These are phyloP conservation scores for Pelargonium fulgidum DNA, from an alignment of 441 rosid species.

Conservation along the genomic window DNA sequence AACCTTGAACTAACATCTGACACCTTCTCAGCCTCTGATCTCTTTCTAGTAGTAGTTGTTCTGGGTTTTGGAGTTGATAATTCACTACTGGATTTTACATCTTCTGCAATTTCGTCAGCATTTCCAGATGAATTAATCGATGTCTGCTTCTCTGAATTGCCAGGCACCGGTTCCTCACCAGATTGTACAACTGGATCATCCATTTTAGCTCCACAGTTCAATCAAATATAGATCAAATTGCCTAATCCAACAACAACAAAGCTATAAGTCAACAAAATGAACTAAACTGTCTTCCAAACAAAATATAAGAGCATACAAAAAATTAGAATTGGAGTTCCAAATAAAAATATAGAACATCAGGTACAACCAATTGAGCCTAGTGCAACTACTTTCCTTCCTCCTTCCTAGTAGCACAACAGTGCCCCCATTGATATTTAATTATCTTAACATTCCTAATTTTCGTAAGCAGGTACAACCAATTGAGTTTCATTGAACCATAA, in stretches of 20 bases:
- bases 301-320: neutral
- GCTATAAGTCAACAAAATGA: conserved; percentile 22
- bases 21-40: conserved; percentile 34
- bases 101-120: conserved; percentile 29
- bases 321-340: conserved; percentile 1
- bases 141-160: conserved; percentile 30
- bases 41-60: conserved; percentile 49
- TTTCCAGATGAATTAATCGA: conserved; percentile 35
- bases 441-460: neutral
- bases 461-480: neutral
- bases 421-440: neutral
- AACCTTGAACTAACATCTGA: conserved; percentile 35
- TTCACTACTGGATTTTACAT: conserved; percentile 37
- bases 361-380: neutral
- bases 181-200: conserved; percentile 44
- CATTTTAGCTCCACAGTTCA: conserved; percentile 36
- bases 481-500: neutral
- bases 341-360: neutral
- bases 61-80: conserved; percentile 31
- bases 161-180: conserved; percentile 13
- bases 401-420: neutral
- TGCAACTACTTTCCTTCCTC: neutral
- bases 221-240: conserved; percentile 20
- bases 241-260: conserved; percentile 21
- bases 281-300: neutral